phyloP scores from a whole-genome alignment of 306 rosid genomes.

The Carpinus fangiana region DNA sequence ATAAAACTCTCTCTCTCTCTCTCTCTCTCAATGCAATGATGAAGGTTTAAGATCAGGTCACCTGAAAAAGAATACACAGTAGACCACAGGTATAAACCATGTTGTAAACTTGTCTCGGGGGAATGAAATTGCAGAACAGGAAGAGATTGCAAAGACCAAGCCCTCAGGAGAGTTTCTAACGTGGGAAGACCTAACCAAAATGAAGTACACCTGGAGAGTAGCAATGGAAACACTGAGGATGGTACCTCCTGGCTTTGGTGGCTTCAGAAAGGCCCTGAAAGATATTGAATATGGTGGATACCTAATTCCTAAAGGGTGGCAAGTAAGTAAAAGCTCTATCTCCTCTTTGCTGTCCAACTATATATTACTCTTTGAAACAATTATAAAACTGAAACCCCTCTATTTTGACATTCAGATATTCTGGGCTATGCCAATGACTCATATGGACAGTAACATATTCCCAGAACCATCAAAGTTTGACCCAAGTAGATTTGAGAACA shows the following conservation, averaged over 20 bases:
- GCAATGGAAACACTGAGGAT: conserved; percentile 68
- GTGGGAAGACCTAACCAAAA: conserved; percentile 77
- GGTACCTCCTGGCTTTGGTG: conserved; percentile 62
- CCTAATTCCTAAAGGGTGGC: conserved; percentile 87
- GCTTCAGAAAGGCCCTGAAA: conserved; percentile 50
- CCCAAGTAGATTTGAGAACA: conserved; percentile 68
- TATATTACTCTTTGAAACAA: background rate
- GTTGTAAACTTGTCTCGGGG: too few species aligned
- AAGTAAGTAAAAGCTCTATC: conserved; percentile 48
- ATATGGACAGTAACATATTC: conserved; percentile 56
- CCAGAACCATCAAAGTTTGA: conserved; percentile 66
- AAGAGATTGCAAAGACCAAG: conserved; percentile 63
- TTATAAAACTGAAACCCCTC: background rate
- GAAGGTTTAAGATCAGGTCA: too few species aligned
- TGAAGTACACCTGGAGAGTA: conserved; percentile 87
- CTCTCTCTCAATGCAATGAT: too few species aligned
- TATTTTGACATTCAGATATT: conserved; percentile 47
- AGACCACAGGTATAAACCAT: too few species aligned
- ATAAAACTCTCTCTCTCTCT: too few species aligned
- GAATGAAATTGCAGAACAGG: conserved; percentile 53
- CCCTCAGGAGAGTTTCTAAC: conserved; percentile 48
- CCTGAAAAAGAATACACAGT: too few species aligned
- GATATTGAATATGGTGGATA: conserved; percentile 66
- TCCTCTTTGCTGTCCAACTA: background rate
- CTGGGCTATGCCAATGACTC: conserved; percentile 70